Conservation (phyloP, 371 early-diverging fungal genomes). For the Mortierella sp. region DNA sequence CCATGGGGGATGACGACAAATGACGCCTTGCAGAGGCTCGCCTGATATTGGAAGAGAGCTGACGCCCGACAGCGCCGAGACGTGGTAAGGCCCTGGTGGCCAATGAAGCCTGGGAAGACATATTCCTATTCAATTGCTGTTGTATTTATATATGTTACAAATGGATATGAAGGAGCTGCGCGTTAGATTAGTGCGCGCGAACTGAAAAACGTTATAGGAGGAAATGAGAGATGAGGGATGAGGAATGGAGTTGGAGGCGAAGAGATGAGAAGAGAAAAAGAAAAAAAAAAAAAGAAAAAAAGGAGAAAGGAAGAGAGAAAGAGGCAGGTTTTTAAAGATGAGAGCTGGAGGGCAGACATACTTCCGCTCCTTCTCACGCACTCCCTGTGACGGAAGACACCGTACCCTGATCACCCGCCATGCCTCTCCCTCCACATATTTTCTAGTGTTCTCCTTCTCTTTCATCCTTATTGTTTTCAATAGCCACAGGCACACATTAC, state of each 20-base stretch:
- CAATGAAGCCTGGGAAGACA: conserved; percentile 43
- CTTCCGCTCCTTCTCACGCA: conserved; percentile 1
- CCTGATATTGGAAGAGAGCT: conserved; percentile 19
- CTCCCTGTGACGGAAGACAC: background rate
- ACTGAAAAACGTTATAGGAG: background rate
- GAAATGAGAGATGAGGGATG: conserved; percentile 11
- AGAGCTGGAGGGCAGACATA: background rate
- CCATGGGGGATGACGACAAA: conserved; percentile 22
- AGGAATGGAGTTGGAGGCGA: conserved; percentile 15
- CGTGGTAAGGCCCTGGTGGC: conserved; percentile 42
- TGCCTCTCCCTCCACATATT: background rate
- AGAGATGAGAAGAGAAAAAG: background rate
- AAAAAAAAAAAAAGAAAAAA: conserved; percentile 1
- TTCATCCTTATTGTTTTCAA: background rate
- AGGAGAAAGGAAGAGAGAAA: conserved; percentile 3
- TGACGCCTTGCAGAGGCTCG: conserved; percentile 30
- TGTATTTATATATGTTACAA: background rate
- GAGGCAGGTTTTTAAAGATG: background rate
- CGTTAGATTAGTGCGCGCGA: background rate
- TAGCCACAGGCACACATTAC: no score
- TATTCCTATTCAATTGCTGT: background rate
- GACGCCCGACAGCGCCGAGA: conserved; percentile 24
- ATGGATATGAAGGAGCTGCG: background rate
- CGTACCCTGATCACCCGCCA: background rate
- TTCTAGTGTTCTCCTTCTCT: background rate